Evolutionary conservation across 2,329 filamentous ascomycete species (phyloP).

Genomic region (Penicillium sp.): DNA sequence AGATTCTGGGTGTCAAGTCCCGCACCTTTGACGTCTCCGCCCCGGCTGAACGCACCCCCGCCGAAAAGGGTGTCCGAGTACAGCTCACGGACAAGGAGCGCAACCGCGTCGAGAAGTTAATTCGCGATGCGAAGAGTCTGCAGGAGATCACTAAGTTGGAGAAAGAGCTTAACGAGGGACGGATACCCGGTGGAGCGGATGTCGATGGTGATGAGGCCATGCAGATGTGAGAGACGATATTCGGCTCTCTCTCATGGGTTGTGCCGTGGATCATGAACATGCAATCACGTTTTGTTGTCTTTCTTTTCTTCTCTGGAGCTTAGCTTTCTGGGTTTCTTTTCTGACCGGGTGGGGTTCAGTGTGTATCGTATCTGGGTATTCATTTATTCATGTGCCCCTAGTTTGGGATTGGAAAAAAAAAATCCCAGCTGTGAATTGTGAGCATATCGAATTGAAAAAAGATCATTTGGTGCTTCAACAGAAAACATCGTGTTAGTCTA

Average conservation of each 20-base stretch:
- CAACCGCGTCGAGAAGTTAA: constrained; percentile 79
- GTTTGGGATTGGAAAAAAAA: not conserved
- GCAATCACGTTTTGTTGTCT: constrained; percentile 12
- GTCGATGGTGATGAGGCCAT: constrained; percentile 39
- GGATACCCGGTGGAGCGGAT: constrained; percentile 67
- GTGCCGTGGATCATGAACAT: constrained; percentile 12
- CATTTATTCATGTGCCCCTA: constrained; percentile 7
- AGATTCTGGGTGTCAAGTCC: constrained; percentile 84
- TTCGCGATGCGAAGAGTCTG: constrained; percentile 82
- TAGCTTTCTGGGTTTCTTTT: constrained; percentile 10
- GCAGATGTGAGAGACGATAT: constrained; percentile 33
- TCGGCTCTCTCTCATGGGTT: not conserved
- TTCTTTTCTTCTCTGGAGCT: constrained; percentile 15
- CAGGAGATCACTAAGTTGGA: constrained; percentile 88
- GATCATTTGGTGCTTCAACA: constrained; percentile 2
- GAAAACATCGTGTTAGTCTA: constrained; percentile 7
- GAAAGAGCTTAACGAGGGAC: constrained; percentile 86
- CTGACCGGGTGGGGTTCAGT: constrained; percentile 16
- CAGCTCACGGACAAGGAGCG: constrained; percentile 87
- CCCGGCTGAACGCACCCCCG: constrained; percentile 41
- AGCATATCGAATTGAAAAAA: constrained; percentile 3
- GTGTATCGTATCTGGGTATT: constrained; percentile 15
- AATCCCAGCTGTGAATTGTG: not conserved
- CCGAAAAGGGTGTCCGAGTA: constrained; percentile 69
- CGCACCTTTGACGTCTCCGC: constrained; percentile 63